phyloP scores from a whole-genome alignment of 2,329 filamentous ascomycete genomes.

The Cadophora sp. region DNA sequence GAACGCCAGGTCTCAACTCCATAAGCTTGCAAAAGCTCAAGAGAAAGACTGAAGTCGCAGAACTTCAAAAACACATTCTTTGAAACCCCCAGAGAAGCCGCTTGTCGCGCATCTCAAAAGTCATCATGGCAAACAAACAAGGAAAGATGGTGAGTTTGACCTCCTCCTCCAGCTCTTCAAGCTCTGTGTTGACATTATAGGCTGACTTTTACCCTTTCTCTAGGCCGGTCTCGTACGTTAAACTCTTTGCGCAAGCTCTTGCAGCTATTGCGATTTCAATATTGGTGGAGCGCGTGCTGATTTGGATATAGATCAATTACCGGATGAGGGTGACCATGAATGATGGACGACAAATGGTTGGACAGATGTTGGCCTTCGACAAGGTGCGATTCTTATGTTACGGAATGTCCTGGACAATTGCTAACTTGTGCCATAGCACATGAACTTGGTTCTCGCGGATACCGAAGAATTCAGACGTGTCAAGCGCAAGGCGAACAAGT shows the following conservation, averaged over 20 bases:
- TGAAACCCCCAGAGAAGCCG: conserved; percentile 47
- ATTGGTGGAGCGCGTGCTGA: conserved; percentile 32
- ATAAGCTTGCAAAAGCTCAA: conserved; percentile 40
- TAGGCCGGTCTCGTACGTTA: conserved; percentile 75
- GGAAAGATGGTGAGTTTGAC: conserved; percentile 93
- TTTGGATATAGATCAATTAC: conserved; percentile 84
- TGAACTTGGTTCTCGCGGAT: conserved; percentile 98
- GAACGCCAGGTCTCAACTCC: conserved; percentile 34
- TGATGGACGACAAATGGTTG: conserved; percentile 95
- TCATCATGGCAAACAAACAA: conserved; percentile 86
- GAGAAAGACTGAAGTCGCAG: conserved; percentile 43
- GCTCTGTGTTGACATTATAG: conserved; percentile 59
- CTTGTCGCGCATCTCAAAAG: conserved; percentile 46
- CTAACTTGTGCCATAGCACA: conserved; percentile 68
- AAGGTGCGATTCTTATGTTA: conserved; percentile 66
- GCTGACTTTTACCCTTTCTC: conserved; percentile 63
- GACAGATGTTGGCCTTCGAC: conserved; percentile 98
- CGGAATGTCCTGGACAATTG: conserved; percentile 19
- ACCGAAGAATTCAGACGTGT: conserved; percentile 97
- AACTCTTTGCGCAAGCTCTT: conserved; percentile 36
- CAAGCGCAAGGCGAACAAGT: conserved; percentile 83
- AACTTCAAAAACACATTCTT: conserved; percentile 46
- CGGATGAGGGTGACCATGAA: conserved; percentile 97
- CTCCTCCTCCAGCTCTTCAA: conserved; percentile 47
- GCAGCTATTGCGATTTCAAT: conserved; percentile 44